Evolutionary conservation across 2,329 filamentous ascomycete species (phyloP).

Genomic region (Graphilbum ipis-grandicollis): DNA sequence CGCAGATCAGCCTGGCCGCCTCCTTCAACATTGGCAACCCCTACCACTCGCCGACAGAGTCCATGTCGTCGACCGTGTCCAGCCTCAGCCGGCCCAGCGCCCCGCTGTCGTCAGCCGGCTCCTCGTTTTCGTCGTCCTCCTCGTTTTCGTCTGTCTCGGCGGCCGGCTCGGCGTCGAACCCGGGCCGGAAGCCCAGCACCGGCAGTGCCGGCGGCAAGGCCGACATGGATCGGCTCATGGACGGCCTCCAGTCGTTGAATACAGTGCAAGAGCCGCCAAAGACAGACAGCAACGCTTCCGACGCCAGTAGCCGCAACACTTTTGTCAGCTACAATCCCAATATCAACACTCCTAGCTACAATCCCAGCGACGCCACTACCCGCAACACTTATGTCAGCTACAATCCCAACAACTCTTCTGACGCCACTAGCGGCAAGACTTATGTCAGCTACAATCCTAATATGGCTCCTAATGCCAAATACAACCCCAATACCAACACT

Average conservation of each 20-base stretch:
- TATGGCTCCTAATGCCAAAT: too few relatives aligned
- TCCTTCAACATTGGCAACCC: conserved; percentile 46
- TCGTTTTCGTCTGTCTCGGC: conserved; percentile 8
- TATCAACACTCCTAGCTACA: too few relatives aligned
- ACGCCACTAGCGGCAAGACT: too few relatives aligned
- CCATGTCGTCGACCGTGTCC: conserved; percentile 47
- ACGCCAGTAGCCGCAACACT: too few relatives aligned
- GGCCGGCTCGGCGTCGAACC: not conserved
- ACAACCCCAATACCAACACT: not conserved
- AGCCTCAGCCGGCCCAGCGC: conserved; percentile 38
- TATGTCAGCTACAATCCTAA: too few relatives aligned
- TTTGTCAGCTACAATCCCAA: too few relatives aligned
- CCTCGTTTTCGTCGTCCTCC: conserved; percentile 23
- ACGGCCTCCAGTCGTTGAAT: conserved; percentile 35
- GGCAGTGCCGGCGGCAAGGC: conserved; percentile 13
- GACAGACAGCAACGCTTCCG: not conserved
- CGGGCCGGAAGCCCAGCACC: not conserved
- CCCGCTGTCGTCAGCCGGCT: conserved; percentile 42
- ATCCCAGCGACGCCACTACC: too few relatives aligned
- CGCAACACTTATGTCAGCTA: too few relatives aligned
- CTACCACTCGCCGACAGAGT: conserved; percentile 47
- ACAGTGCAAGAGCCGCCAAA: not conserved
- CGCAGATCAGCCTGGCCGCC: conserved; percentile 35
- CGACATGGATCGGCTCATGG: conserved; percentile 34
- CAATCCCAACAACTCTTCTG: too few relatives aligned